These are phyloP conservation scores for Earliella scabrosa DNA, from an alignment of 1,284 basidiomycete species.

Conservation along the genomic window DNA sequence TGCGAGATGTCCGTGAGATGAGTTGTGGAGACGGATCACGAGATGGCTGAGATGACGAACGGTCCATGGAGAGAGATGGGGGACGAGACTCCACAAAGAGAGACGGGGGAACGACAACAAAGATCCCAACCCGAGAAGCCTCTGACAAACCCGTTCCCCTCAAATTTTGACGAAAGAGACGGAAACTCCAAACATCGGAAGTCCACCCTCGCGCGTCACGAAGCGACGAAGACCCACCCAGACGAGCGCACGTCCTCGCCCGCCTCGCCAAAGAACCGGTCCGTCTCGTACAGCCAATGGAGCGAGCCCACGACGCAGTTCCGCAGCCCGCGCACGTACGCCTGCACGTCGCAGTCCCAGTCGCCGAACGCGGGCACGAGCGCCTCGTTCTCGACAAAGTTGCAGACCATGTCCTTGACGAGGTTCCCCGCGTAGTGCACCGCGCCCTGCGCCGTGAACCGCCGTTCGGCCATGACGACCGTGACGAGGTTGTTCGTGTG, in stretches of 20 bases:
- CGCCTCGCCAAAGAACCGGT: constrained; percentile 58
- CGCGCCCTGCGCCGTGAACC: constrained; percentile 50
- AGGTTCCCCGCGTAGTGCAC: constrained; percentile 47
- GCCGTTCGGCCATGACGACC: constrained; percentile 44
- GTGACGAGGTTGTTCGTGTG: constrained; percentile 47
- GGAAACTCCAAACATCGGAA: no score
- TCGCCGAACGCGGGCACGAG: constrained; percentile 24
- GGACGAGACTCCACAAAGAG: neutral
- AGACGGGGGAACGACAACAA: no score
- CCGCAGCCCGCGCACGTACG: constrained; percentile 51
- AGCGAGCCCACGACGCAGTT: constrained; percentile 55
- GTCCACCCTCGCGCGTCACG: constrained; percentile 7
- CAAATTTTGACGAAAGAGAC: no score
- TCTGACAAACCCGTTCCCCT: no score
- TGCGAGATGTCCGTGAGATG: neutral
- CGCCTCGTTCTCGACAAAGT: constrained; percentile 41
- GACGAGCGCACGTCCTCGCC: constrained; percentile 61
- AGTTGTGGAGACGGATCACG: neutral
- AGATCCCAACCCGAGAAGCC: no score
- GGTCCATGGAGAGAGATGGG: neutral
- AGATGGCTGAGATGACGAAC: neutral
- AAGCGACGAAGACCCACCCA: constrained; percentile 62
- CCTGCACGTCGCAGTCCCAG: constrained; percentile 37
- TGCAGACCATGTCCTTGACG: constrained; percentile 43
- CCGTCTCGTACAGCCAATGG: constrained; percentile 65